Evolutionary conservation across 2,329 filamentous ascomycete species (phyloP), one percentile per base, ranked within the genome.

Genomic region (Verticillium nonalfalfae): DNA sequence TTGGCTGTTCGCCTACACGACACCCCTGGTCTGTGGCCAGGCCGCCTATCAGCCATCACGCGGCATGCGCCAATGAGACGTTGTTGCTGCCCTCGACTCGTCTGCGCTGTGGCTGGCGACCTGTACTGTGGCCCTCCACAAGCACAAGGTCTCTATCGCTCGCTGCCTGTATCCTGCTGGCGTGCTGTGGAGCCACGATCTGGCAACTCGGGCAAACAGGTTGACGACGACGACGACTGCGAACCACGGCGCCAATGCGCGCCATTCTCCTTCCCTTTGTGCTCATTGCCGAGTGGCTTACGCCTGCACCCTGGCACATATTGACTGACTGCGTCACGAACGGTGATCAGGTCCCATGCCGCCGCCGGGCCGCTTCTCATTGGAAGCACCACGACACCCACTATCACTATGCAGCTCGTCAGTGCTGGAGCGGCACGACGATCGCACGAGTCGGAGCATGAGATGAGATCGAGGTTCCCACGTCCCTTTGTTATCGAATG

Each of bases 21-120:
- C 36, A 55, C 57, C 58, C 56, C 57, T 39, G 38, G 57, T 57
- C 40, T 60, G 58, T 60, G 60, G 34, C 59, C 60, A 58, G 54
- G 62, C 63, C 62, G 58, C 58, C 60, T 56, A 59, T 65, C 60
- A 62, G n/a, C 63, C 63, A 61, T 65, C 60, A 64, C 62, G 55
- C 59, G 58, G 62, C 61, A 62, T 60, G 54, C 55, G 58, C 62
- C 54, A 56, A 56, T 56, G 26, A 56, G 31, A 10, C 6, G 9
- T 35, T 31, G 26, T 33, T 52, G 45, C 21, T 18, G 45, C 45
- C 26, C 45, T 52, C 45, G 18, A 52, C 45, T 50, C 18, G n/a
- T 52, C 18, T 52, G 45, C 45, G 18, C 18, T 9, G 45, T 52
- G 45, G 45, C 45, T 52, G 45, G 45, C 45, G 45, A 52, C 45